Evolutionary conservation across 768 basidiomycete species (phyloP).

Genomic region (Boletus tomentosulus): DNA sequence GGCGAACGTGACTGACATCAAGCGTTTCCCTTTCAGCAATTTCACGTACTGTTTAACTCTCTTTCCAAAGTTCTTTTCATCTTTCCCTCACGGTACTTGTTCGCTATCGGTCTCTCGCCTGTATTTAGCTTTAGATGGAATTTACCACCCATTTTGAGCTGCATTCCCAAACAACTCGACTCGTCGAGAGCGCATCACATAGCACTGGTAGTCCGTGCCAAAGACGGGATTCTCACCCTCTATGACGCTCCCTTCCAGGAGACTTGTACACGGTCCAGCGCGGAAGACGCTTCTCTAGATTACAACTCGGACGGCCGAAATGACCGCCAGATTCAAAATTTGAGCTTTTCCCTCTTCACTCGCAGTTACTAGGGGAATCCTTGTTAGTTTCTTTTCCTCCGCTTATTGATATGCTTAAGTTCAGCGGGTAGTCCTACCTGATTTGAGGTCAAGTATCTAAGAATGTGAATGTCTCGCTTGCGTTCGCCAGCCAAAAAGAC

Average conservation of each 20-base stretch:
- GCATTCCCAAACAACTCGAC: slow-evolving; percentile 86
- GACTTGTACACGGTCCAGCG: slow-evolving; percentile 71
- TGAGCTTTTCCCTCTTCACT: slow-evolving; percentile 84
- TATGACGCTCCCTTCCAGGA: slow-evolving; percentile 76
- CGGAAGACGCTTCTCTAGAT: slow-evolving; percentile 75
- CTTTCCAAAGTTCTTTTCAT: slow-evolving; percentile 80
- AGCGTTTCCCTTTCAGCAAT: slow-evolving; percentile 77
- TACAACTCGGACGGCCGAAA: slow-evolving; percentile 61
- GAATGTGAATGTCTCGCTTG: too few relatives aligned
- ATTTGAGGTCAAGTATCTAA: slow-evolving; percentile 60
- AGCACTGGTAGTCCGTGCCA: slow-evolving; percentile 57
- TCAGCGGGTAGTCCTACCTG: slow-evolving; percentile 81
- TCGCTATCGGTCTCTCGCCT: slow-evolving; percentile 79
- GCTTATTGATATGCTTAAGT: slow-evolving; percentile 89
- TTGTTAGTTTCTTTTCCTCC: slow-evolving; percentile 90
- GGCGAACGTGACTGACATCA: slow-evolving; percentile 62
- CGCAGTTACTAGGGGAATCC: slow-evolving; percentile 86
- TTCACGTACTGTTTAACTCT: slow-evolving; percentile 80
- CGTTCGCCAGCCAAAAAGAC: background rate
- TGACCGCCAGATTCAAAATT: slow-evolving; percentile 76
- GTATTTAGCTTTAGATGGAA: slow-evolving; percentile 84
- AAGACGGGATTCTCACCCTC: slow-evolving; percentile 71
- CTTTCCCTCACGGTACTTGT: slow-evolving; percentile 83
- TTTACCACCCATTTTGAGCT: slow-evolving; percentile 79
- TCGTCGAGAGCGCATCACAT: slow-evolving; percentile 72